Percentiles rank a stretch among this genome's conserved stretches.
These are phyloP conservation scores for Colletotrichum zoysiae DNA, from an alignment of 2,329 filamentous ascomycete genomes.

Conservation along the genomic window DNA sequence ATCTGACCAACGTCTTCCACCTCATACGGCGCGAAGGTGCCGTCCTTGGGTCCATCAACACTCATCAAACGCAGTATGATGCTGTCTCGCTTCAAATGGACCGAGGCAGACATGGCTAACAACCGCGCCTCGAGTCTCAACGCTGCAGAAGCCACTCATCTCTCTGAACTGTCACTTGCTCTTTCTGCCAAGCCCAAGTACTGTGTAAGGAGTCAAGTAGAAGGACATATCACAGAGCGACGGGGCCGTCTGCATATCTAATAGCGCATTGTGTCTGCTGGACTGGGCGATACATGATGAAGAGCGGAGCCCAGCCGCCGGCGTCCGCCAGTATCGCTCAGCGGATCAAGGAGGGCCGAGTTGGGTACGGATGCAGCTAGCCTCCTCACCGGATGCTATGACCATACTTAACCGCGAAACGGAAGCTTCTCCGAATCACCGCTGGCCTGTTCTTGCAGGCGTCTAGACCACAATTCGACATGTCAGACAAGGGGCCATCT, in stretches of 20 bases:
- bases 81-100: not conserved
- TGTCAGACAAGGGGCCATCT: slow-evolving; percentile 26
- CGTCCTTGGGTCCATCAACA: not conserved
- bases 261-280: not conserved
- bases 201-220: not conserved
- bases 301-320: slow-evolving; percentile 27
- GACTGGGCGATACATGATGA: not conserved
- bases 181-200: not conserved
- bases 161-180: not conserved
- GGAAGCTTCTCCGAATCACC: slow-evolving; percentile 36
- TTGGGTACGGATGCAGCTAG: slow-evolving; percentile 42
- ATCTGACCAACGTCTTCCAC: not conserved
- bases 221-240: slow-evolving; percentile 5
- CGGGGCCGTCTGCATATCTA: not conserved
- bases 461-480: slow-evolving; percentile 35
- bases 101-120: not conserved
- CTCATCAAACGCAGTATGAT: not conserved
- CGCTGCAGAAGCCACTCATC: not conserved
- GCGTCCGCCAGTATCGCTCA: slow-evolving; percentile 19
- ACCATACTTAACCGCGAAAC: slow-evolving; percentile 34
- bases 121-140: not conserved
- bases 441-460: slow-evolving; percentile 31
- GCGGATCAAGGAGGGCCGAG: slow-evolving; percentile 25
- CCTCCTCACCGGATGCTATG: slow-evolving; percentile 28
- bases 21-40: not conserved